Base-by-base conservation (phyloP, 306 rosid species). In the Leucaena leucocephala region DNA sequence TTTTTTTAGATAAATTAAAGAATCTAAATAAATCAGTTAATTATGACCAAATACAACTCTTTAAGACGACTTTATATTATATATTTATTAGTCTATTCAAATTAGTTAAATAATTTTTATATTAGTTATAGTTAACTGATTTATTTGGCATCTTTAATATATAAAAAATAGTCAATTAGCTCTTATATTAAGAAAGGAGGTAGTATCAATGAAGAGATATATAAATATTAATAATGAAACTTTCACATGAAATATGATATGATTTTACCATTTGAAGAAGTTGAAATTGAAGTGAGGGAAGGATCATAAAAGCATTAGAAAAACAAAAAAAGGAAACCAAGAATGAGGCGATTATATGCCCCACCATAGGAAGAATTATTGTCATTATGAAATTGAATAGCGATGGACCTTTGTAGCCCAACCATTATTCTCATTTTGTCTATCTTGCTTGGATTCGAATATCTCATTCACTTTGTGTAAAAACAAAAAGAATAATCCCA, bases 361-460 rank as follows among this genome's bases (percentile, higher is more conserved):
- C 46, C 70, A 65, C 46, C 6, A 17, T 0, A 6, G n/a, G 21
- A 1, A 22, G 13, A 59, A 27, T 10, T 59, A 4, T 12, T 27
- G 17, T 27, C 66, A 59, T 66, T 43, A 17, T 66, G 71, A 66
- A 39, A 66, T 39, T 6, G 49, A 66, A 17, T 40, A 66, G 71
- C 9, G 49, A 66, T 39, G 66, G 38, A 27, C 66, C 39, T 59
- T 11, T 27, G 65, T 39, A 66, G 71, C 71, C 49, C 71, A 17
- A 39, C 34, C 71, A 39, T 39, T 66, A 66, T 66, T 66, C 71
- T 66, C 71, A 17, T 66, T 17, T 27, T 66, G 49, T 66, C 71
- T 66, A 8, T 66, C 33, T 39, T n/a, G 40, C 22, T 66, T 66
- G 71, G 49, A 66, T 66, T 66, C 71, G 71, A 40, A 66, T 66